Evolutionary conservation across 805 yeast genomes (phyloP), one percentile per base, ranked within the genome.

Genomic region (Ogataea nonfermentans): DNA sequence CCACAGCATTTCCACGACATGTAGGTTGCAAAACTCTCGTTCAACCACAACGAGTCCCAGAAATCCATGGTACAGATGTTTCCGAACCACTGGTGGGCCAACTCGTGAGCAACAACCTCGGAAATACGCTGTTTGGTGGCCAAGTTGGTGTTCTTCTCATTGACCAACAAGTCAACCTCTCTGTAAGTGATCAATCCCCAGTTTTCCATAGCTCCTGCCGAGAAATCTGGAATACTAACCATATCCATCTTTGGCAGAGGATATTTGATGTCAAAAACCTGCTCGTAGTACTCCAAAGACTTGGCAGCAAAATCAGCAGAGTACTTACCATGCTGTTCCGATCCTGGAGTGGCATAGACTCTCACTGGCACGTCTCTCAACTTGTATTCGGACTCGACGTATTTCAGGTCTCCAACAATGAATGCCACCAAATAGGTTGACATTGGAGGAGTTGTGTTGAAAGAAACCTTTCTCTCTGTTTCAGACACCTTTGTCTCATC

Each of bases 71-170:
- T 87, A 48, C 87, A 93, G 52, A 85, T 73, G 63, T 87, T 82
- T 44, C 95, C 95, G 54, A 86, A 87, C 95, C 95, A 87, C 65
- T 86, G 95, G 64, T 86, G 95, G n/a, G 95, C 95, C 47, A 86
- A 70, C 63, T 86, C 95, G 63, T 87, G 95, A 43, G 81, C 81
- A 34, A 86, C 84, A 28, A 86, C 95, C 57, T 85, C 85, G 10
- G 88, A 81, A 29, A 86, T 91, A 52, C 84, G 81, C 57, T 80
- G 76, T 60, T 82, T 78, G 47, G 75, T 73, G 15, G 70, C 61
- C 6, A 71, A 66, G 48, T 72, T 77, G 7, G 78, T 71, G 30
- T 66, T 69, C 28, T 59, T 56, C 41, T 66, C 73, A 23, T 73
- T 70, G 50, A 62, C 81, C 62, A 71, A 68, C 47, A 79, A 57